Evolutionary conservation across 2,329 filamentous ascomycete genomes (phyloP).

Genomic region (Tolypocladium nubicola): DNA sequence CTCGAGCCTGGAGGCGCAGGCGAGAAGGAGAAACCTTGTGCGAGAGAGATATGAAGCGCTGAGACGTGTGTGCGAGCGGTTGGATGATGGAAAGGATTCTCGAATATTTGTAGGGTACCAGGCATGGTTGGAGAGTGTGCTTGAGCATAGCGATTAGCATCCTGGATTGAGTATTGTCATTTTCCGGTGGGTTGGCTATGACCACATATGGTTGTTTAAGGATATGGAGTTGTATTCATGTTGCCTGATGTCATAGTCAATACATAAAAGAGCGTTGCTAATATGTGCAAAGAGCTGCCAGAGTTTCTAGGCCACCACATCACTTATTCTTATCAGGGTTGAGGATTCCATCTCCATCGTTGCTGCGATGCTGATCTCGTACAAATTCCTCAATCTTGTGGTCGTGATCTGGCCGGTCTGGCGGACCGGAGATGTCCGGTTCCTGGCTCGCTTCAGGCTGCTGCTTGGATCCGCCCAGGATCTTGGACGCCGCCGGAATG

Average conservation of each 20-base stretch:
- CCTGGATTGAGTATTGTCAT: neutral
- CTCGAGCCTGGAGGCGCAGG: neutral
- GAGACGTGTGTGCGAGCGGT: neutral
- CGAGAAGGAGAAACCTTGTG: neutral
- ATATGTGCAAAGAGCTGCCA: neutral
- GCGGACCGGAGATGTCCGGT: constrained; percentile 21
- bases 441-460: constrained; percentile 9
- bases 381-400: constrained; percentile 41
- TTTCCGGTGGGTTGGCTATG: neutral
- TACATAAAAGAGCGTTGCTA: neutral
- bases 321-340: neutral
- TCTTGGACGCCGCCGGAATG: constrained; percentile 29
- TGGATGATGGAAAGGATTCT: neutral
- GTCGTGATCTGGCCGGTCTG: constrained; percentile 34
- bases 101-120: neutral
- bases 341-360: constrained; percentile 6
- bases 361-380: constrained; percentile 40
- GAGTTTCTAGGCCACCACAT: no score
- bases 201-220: neutral
- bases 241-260: neutral
- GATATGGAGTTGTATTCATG: neutral
- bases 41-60: neutral
- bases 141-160: neutral
- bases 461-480: constrained; percentile 26
- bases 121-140: neutral